These are phyloP conservation scores for Moricandia moricandioides DNA, from an alignment of 345 rosid genomes.

Conservation along the genomic window DNA sequence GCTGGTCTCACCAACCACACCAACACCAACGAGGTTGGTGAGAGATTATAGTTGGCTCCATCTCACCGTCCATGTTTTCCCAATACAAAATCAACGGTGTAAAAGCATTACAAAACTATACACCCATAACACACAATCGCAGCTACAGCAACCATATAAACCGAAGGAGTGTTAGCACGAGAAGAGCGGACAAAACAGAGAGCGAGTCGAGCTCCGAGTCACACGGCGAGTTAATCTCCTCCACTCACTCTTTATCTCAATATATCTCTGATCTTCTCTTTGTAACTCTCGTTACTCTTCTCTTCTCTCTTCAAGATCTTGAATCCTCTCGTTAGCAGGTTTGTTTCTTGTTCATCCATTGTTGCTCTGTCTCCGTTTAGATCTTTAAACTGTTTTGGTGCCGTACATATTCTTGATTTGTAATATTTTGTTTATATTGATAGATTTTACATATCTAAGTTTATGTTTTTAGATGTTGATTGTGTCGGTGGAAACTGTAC, in stretches of 20 bases:
- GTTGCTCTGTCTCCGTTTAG: constrained; percentile 13
- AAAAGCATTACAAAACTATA: not conserved
- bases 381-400: not conserved
- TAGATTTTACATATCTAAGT: constrained; percentile 10
- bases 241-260: not conserved
- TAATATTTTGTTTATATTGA: not conserved
- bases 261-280: constrained; percentile 13
- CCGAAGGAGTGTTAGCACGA: constrained; percentile 21
- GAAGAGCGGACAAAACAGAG: constrained; percentile 37
- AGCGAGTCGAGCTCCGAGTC: constrained; percentile 33
- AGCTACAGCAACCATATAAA: constrained; percentile 30
- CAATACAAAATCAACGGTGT: not conserved
- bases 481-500: constrained; percentile 26
- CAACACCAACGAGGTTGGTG: constrained; percentile 35
- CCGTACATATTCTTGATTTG: not conserved
- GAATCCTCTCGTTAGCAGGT: constrained; percentile 25
- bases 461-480: not conserved
- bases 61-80: constrained; percentile 1
- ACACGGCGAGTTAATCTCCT: constrained; percentile 19
- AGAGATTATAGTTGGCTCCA: not conserved
- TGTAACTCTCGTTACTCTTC: not conserved
- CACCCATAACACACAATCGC: constrained; percentile 1
- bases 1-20: constrained; percentile 33
- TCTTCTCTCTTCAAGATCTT: constrained; percentile 21
- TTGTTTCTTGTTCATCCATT: constrained; percentile 10